Conservation (phyloP, 2,329 filamentous ascomycete species). For the Hypoxylon sp. region DNA sequence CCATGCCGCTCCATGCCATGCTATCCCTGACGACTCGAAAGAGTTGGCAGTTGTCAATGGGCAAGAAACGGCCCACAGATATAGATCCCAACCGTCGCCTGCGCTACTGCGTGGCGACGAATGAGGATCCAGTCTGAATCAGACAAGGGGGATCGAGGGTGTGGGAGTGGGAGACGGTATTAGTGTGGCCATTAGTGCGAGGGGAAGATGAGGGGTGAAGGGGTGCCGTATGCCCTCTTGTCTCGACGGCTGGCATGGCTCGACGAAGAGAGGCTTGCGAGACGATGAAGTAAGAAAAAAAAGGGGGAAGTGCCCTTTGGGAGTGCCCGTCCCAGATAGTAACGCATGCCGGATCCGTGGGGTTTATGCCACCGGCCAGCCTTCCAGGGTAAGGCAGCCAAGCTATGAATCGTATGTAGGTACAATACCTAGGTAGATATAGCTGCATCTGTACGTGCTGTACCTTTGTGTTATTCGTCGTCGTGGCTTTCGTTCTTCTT, state of each 20-base stretch:
- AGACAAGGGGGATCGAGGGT: slow-evolving; percentile 24
- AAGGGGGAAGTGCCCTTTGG: slow-evolving; percentile 5
- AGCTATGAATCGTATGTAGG: slow-evolving; percentile 31
- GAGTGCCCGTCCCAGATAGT: slow-evolving; percentile 9
- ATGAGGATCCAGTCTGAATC: slow-evolving; percentile 22
- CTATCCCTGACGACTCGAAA: slow-evolving; percentile 24
- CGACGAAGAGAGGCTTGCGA: slow-evolving; percentile 12
- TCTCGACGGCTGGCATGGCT: slow-evolving; percentile 3
- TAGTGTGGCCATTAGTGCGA: slow-evolving; percentile 22
- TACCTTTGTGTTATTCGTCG: slow-evolving; percentile 18
- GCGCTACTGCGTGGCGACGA: slow-evolving; percentile 26
- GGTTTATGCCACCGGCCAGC: slow-evolving; percentile 22
- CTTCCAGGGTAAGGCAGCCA: slow-evolving; percentile 10
- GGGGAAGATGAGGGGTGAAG: slow-evolving; percentile 10
- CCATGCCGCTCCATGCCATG: slow-evolving; percentile 30
- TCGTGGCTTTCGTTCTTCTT: too few relatives aligned
- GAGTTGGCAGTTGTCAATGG: slow-evolving; percentile 28
- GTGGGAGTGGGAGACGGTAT: slow-evolving; percentile 17
- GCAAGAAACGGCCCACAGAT: slow-evolving; percentile 32
- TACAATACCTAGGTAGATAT: slow-evolving; percentile 24
- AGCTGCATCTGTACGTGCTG: slow-evolving; percentile 25
- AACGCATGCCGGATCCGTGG: slow-evolving; percentile 22
- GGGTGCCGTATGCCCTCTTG: slow-evolving; percentile 17
- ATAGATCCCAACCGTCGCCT: slow-evolving; percentile 28
- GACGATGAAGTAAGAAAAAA: slow-evolving; percentile 20